phyloP scores from a whole-genome alignment of 345 rosid species.

The Excoecaria cochinchinensis region DNA sequence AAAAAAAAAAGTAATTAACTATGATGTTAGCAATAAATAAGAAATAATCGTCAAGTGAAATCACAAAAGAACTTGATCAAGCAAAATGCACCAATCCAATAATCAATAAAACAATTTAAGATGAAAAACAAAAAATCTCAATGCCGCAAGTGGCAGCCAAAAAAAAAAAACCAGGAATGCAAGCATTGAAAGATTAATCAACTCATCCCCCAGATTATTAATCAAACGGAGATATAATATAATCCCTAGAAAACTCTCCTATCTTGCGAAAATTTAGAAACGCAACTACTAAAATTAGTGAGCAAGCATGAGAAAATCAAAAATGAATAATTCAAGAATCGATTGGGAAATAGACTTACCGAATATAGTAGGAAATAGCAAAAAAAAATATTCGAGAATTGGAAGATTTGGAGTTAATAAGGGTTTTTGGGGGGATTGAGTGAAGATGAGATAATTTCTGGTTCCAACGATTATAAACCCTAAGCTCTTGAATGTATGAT shows the following conservation, averaged over 20 bases:
- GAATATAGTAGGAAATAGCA: not conserved
- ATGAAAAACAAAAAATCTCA: not conserved
- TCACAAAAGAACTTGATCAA: not conserved
- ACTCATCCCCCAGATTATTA: not conserved
- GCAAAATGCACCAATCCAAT: not conserved
- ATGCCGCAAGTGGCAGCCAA: not conserved
- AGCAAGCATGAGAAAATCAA: not conserved
- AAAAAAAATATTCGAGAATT: not conserved
- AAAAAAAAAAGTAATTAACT: not conserved
- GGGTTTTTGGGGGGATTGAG: not conserved
- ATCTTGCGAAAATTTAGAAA: not conserved
- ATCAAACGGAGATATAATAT: not conserved
- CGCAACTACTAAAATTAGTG: not conserved
- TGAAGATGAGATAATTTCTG: not conserved
- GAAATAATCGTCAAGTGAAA: not conserved
- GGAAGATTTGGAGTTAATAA: not conserved
- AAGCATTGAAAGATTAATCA: not conserved
- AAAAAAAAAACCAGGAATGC: not conserved
- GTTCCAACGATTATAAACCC: not conserved
- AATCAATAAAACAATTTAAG: not conserved
- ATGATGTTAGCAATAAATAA: not conserved
- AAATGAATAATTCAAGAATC: not conserved
- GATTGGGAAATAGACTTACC: not conserved
- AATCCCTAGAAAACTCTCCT: not conserved
- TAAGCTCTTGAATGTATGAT: not conserved